Evolutionary conservation across 2,329 filamentous ascomycete species (phyloP), one percentile per base, ranked within the genome.

Genomic region (Ceratocystis colombiana): DNA sequence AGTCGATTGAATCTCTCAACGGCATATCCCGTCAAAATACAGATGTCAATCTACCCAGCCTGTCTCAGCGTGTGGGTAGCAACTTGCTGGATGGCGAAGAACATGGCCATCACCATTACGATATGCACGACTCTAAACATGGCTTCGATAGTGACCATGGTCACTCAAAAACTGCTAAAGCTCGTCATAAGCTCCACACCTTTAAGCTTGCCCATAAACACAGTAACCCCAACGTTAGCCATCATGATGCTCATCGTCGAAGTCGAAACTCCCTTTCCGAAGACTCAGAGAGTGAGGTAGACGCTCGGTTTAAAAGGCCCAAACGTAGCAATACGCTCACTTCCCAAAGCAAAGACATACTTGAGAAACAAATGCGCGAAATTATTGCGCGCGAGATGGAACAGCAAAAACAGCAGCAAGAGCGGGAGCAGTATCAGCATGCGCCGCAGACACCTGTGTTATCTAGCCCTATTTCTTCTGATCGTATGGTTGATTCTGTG

Each of bases 351-450:
- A 80, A 79, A 68, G 80, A 84, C 66, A 74, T 85, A 12, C 73
- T 86, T 12, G 81, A 84, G 68, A 84, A 82, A 71, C 83, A 85
- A 71, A 85, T 86, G 82, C 74, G 80, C 67, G 82, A 85, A 67
- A 81, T 84, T 76, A 78, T 85, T 68, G 80, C 80, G 5, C 79
- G 78, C 68, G 83, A 86, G 71, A 78, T 77, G 5, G 73, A 74
- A 12, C 77, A 79, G 55, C 59, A 62, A 53, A 55, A 61, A 53
- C 44, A 48, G 20, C 59, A 46, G 17, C 59, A 62, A 46, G 33
- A 55, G 30, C 65, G 62, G 63, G 45, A 57, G n/a, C 45, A 66
- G 12, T 7, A 25, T 17, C 46, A 66, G n/a, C 46, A 25, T 1
- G 28, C 48, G 5, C 44, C 20, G 22, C 62, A 64, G 28, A 15